Evolutionary conservation across 2,329 filamentous ascomycete genomes (phyloP).

Genomic region (Aspergillus sp.): DNA sequence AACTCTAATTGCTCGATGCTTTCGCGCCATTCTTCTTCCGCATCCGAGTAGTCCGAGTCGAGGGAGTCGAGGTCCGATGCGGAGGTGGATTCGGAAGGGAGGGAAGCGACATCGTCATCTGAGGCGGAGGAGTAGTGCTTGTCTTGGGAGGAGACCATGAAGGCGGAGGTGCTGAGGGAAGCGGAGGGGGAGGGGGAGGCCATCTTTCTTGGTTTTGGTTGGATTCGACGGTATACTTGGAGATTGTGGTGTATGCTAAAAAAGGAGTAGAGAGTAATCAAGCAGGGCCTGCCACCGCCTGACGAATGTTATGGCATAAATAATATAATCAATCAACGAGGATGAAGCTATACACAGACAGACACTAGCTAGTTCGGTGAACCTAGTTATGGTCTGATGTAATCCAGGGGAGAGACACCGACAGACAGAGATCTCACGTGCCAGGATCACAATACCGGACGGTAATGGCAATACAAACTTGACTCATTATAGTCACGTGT

Average conservation of each 20-base stretch:
- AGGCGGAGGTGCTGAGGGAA: constrained; percentile 42
- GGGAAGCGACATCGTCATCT: constrained; percentile 46
- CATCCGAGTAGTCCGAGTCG: constrained; percentile 68
- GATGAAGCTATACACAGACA: not conserved
- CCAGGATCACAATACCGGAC: not conserved
- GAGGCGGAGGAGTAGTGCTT: constrained; percentile 33
- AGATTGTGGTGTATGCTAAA: not conserved
- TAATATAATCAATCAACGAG: not conserved
- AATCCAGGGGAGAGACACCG: constrained; percentile 1
- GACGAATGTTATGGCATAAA: constrained; percentile 25
- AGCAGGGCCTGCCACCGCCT: constrained; percentile 42
- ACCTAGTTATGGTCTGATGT: constrained; percentile 9
- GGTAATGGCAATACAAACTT: constrained; percentile 14
- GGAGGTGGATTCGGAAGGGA: constrained; percentile 44
- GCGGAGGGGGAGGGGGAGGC: constrained; percentile 29
- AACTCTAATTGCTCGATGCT: constrained; percentile 92
- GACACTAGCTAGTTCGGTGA: not conserved
- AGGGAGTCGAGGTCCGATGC: constrained; percentile 46
- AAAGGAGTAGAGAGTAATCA: constrained; percentile 20
- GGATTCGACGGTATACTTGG: not conserved
- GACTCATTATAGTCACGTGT: constrained; percentile 17
- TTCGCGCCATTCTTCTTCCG: constrained; percentile 92
- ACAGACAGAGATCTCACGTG: constrained; percentile 11
- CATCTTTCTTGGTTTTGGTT: not conserved
- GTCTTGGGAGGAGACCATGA: constrained; percentile 40